Evolutionary conservation across 169 alveolate genomes (phyloP).

Genomic region (Eimeria acervulina): DNA sequence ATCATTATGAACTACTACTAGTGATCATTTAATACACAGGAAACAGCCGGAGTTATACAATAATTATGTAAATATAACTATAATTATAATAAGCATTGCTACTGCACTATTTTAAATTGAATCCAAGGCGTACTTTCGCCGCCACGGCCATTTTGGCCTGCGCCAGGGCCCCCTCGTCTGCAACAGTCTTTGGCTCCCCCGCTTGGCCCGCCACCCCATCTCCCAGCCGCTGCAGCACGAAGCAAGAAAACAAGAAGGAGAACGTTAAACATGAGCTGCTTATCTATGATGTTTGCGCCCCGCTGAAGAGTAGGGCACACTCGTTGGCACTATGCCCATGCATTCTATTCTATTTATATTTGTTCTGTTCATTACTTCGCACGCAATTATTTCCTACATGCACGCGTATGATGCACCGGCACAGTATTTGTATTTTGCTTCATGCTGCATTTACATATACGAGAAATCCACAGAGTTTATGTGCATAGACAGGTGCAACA

Average conservation of each 20-base stretch:
- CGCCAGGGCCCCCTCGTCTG: neutral
- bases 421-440: neutral
- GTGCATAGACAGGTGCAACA: neutral
- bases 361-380: neutral
- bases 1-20: neutral
- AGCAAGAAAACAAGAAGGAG: neutral
- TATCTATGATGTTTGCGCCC: too few species aligned
- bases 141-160: neutral
- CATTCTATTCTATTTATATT: too few species aligned
- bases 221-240: slow-evolving; percentile 34
- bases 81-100: too few species aligned
- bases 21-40: neutral
- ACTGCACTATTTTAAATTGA: neutral
- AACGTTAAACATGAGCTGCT: too few species aligned
- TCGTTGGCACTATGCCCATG: neutral
- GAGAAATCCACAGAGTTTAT: neutral
- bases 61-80: too few species aligned
- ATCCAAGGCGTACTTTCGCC: neutral
- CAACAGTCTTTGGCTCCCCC: neutral
- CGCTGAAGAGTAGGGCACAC: neutral
- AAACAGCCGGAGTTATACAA: neutral
- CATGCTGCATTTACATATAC: neutral
- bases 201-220: slow-evolving; percentile 47
- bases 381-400: neutral
- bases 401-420: neutral